Evolutionary conservation across 1,284 basidiomycete genomes (phyloP).

Genomic region (Wallemia mellicola): DNA sequence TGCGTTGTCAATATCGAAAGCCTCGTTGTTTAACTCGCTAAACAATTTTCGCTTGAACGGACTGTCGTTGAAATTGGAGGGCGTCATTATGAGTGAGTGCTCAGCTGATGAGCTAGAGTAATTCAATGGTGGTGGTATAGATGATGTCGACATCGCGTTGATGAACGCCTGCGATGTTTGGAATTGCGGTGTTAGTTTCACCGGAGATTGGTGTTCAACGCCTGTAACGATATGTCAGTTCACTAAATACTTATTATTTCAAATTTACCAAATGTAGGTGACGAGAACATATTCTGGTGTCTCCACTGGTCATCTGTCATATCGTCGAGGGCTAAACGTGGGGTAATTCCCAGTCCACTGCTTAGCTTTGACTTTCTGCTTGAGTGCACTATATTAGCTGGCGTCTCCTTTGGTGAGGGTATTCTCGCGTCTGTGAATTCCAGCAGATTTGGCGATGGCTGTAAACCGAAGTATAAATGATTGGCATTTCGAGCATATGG

Average conservation of each 20-base stretch:
- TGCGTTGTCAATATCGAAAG: not conserved
- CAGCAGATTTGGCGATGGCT: not conserved
- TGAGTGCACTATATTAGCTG: not conserved
- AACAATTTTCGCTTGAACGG: not conserved
- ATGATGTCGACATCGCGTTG: not conserved
- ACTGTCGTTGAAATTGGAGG: not conserved
- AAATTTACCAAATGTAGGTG: not conserved
- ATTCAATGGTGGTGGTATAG: not conserved
- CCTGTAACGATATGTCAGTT: not conserved
- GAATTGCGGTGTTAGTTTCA: not conserved
- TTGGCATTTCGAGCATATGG: not conserved
- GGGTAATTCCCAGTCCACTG: not conserved
- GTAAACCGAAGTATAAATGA: not conserved
- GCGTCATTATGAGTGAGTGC: not conserved
- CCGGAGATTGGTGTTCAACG: not conserved
- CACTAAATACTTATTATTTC: too few species aligned
- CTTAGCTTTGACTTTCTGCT: not conserved
- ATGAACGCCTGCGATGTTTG: not conserved
- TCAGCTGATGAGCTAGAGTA: not conserved
- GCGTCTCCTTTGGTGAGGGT: not conserved
- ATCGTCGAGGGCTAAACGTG: not conserved
- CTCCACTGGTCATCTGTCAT: not conserved
- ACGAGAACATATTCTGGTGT: not conserved
- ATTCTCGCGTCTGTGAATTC: not conserved
- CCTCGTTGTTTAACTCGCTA: not conserved